Base-by-base conservation (phyloP, 2,329 filamentous ascomycete genomes). In the Colletotrichum navitas region DNA sequence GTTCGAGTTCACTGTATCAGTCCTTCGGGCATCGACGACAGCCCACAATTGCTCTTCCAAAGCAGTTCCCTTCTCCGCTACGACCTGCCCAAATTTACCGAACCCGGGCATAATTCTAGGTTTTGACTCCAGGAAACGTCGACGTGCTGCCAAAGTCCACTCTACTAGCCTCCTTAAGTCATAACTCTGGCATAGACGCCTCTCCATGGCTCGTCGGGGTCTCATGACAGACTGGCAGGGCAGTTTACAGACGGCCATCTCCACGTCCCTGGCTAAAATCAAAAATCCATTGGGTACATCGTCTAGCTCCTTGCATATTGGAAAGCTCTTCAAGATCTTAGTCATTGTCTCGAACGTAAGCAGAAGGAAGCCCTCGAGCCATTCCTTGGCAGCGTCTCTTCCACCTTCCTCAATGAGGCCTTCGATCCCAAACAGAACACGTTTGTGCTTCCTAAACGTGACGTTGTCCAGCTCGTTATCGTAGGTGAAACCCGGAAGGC, bases 61-160 rank as follows among this genome's bases (percentile, higher is more conserved):
- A 0, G 34, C 32, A 0, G 52, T 63, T 16, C 52, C 69, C 24
- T 72, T 49, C 8, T 55, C 36, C 18, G 7, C 16, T 5, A 11
- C 34, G 16, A 10, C 2, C 45, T 60, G 68, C 2, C 65, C 69
- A 10, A 68, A 72, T 6, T 21, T 24, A 4, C 59, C 65, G 21
- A 68, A 69, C 1, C 69, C 69, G 32, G 69, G 69, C 14, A 72
- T 60, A 6, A 49, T 29, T 47, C 43, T 71, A 11, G 68, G 59
- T 26, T 59, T 55, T 2, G 52, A 47, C 14, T 49, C 43, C 7
- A 69, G 39, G 26, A 72, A 72, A 8, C 54, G 54, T 8, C 29
- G 45, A 11, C 69, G 69, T 2, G 69, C 69, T 5, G 16, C 29
- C 4, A 68, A 10, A 0, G 66, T 63, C 69, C 69, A 72, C 0